Base-by-base conservation (phyloP, 768 basidiomycete species). In the Ramaria sp. region DNA sequence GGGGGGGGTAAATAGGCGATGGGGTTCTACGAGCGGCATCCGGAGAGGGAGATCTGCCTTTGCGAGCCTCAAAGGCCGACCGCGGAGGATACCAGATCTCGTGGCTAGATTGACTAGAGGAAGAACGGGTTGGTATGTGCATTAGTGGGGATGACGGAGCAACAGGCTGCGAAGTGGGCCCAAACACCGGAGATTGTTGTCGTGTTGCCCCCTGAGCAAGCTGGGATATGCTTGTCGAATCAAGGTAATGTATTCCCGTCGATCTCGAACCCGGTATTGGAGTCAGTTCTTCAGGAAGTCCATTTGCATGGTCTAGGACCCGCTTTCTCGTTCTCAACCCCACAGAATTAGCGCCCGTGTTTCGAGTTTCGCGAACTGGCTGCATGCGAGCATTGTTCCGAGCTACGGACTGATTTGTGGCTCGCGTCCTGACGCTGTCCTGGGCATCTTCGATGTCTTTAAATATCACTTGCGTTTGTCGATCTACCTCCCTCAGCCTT, bases 51-150 rank as follows among this genome's bases (percentile, higher is more conserved):
- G 54, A 30, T 30, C 17, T 34, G n/a, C 5, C 11, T 45, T 10
- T 20, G 22, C 72, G 69, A 10, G 68, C 64, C 19, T 65, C 70
- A 51, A 76, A 74, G 0, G 77, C 67, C 30, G 79, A 72, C n/a
- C 70, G 63, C 31, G 84, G 78, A 4, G 86, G 81, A 61, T 80
- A 69, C 83, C 82, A 86, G 34, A 84, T 75, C 64, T 83, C 70
- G 60, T 82, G 66, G 19, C 33, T 17, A n/a, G 51, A 52, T n/a
- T 34, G 51, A 24, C 37, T 52, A n/a, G 51, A 30, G 48, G 48
- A 45, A 24, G 53, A 24, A 13, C 5, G 45, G 49, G 39, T 31
- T 27, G 53, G 54, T 12, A 47, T n/a, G n/a, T 12, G 30, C 24
- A 30, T 13, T 47, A 19, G 39, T 20, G 37, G 30, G 22, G 22